phyloP scores from a whole-genome alignment of 768 basidiomycete genomes.

The Lactarius pseudohatsudake region DNA sequence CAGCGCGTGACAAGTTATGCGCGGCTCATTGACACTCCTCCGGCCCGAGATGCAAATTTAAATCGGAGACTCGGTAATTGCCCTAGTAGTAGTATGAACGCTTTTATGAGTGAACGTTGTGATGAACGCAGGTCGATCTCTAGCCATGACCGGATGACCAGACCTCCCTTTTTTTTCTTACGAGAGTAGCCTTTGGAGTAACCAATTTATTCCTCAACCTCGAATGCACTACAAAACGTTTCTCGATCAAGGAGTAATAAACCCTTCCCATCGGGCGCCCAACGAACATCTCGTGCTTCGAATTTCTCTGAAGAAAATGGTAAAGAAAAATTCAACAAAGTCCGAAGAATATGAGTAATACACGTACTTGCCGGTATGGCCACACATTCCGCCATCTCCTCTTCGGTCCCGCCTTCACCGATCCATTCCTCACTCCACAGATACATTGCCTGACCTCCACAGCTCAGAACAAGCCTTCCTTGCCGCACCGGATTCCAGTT shows the following conservation, averaged over 20 bases:
- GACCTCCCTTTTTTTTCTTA: background rate
- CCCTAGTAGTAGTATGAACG: too few relatives aligned
- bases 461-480: constrained; percentile 66
- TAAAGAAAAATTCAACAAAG: background rate
- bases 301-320: constrained; percentile 55
- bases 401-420: constrained; percentile 50
- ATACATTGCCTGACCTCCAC: constrained; percentile 65
- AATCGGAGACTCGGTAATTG: constrained; percentile 21
- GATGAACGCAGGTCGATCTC: background rate
- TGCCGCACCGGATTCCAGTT: constrained; percentile 86
- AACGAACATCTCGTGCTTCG: constrained; percentile 63
- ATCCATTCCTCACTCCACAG: constrained; percentile 86
- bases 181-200: background rate
- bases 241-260: constrained; percentile 73
- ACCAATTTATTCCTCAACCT: constrained; percentile 23
- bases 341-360: background rate
- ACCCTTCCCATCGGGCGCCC: constrained; percentile 88
- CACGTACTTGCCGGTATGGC: constrained; percentile 83
- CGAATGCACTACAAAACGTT: constrained; percentile 56
- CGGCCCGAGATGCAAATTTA: constrained; percentile 10
- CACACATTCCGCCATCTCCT: constrained; percentile 87
- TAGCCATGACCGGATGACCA: background rate
- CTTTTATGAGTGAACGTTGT: too few relatives aligned
- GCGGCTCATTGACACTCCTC: background rate
- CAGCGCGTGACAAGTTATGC: constrained; percentile 6